Evolutionary conservation across 2,329 filamentous ascomycete species (phyloP), one percentile per base, ranked within the genome.

Genomic region (Stagonosporopsis vannaccii): DNA sequence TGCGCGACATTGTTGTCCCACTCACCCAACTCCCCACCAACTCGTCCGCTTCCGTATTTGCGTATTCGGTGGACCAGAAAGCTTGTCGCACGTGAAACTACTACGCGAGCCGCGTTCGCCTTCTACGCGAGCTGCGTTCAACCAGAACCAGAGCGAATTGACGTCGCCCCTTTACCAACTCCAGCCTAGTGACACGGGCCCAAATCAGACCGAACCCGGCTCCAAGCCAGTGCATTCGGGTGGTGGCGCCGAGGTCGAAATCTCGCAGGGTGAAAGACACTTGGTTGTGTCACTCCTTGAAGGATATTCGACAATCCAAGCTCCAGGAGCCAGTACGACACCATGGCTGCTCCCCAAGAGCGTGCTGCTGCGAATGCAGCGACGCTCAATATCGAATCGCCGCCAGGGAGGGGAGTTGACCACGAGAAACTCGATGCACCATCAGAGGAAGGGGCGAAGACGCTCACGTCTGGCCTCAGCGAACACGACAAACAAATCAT

Each of bases 401-500:
- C 33, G 11, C 48, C 56, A 5, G 62, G 59, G 15, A 54, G 46
- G 48, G 61, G 59, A 20, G 41, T 63, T 11, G 62, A 68, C 23
- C 66, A 66, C 19, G 68, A 74, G 58, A 72, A 71, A 51, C 59
- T 60, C 62, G 61, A 58, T 30, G 52, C 61, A 23, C 43, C 49
- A 11, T 55, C 56, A 11, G 64, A 62, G 23, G 65, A 64, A 53
- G 68, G 65, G 60, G 56, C 57, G 44, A 63, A 56, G 47, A 60
- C 63, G 22, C 60, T 68, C n/a, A 63, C 61, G 28, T 62, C 65
- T 36, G 56, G 58, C 9, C 65, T 74, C 32, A 73, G 58, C 51
- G 70, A 72, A 6, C 63, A 72, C 46, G 72, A 75, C 60, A 71
- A 70, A 58, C 57, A 66, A 5, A 75, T 75, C 20, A 73, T 76